Evolutionary conservation across 768 basidiomycete genomes (phyloP).

Genomic region (Hericium erinaceus): DNA sequence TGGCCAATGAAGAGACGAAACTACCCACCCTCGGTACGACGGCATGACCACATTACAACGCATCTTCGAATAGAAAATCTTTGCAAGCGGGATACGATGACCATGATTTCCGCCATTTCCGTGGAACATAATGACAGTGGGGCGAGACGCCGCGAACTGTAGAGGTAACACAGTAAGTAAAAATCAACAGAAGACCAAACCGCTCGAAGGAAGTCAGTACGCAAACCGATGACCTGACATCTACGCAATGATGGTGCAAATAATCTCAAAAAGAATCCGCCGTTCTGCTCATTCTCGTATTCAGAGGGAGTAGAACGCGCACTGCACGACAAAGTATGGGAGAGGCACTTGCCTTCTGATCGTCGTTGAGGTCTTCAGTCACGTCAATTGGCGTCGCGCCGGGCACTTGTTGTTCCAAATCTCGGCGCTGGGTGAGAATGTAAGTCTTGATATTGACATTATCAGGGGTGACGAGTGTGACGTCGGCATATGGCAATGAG

Average conservation of each 20-base stretch:
- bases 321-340: not conserved
- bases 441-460: slow-evolving; percentile 66
- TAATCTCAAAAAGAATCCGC: too few species aligned
- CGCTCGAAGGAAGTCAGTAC: not conserved
- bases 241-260: too few species aligned
- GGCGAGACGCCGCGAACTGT: slow-evolving; percentile 45
- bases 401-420: slow-evolving; percentile 23
- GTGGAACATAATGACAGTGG: slow-evolving; percentile 90
- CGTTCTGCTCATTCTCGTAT: not conserved
- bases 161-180: not conserved
- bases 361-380: slow-evolving; percentile 28
- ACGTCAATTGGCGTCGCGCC: slow-evolving; percentile 17
- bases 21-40: slow-evolving; percentile 78
- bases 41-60: slow-evolving; percentile 92
- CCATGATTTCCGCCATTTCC: slow-evolving; percentile 85
- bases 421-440: slow-evolving; percentile 56
- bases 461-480: slow-evolving; percentile 67
- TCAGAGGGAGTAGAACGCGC: not conserved
- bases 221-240: not conserved
- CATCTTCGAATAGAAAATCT: slow-evolving; percentile 72
- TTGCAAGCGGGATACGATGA: slow-evolving; percentile 83
- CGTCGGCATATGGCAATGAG: slow-evolving; percentile 65
- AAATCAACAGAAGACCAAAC: not conserved
- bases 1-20: not conserved
- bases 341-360: slow-evolving; percentile 42